Percentiles rank a stretch among this genome's conserved stretches.
phyloP scores from a whole-genome alignment of 352 stramenopile genomes.

The Paralagenidium karlingii region DNA sequence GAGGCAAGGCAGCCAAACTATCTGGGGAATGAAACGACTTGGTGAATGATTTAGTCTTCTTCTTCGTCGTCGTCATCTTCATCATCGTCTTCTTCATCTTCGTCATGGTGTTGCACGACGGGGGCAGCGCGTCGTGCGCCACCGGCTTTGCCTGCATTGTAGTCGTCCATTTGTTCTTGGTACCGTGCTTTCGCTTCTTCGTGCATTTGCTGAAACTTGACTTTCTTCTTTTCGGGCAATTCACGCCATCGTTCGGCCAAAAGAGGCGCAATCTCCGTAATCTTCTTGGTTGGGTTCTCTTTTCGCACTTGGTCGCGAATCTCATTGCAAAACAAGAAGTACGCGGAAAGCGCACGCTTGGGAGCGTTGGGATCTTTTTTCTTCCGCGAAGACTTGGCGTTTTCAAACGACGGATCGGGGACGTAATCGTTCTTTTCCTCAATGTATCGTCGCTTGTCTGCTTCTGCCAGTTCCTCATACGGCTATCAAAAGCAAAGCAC shows the following conservation, averaged over 20 bases:
- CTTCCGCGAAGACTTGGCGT: conserved; percentile 46
- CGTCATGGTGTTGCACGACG: conserved; percentile 5
- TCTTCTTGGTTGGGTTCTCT: conserved; percentile 91
- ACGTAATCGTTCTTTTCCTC: conserved; percentile 86
- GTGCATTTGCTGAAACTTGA: conserved; percentile 82
- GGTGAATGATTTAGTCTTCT: no score
- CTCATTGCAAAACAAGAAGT: conserved; percentile 94
- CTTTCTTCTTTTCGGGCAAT: conserved; percentile 87
- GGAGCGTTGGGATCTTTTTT: conserved; percentile 90
- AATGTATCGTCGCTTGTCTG: conserved; percentile 78
- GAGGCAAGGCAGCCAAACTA: no score
- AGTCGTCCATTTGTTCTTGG: conserved; percentile 81
- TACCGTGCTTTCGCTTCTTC: conserved; percentile 81
- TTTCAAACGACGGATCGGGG: conserved; percentile 69
- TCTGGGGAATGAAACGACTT: no score
- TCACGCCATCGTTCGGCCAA: conserved; percentile 77
- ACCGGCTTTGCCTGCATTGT: conserved; percentile 55
- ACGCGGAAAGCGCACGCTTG: conserved; percentile 90
- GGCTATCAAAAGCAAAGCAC: conserved; percentile 17
- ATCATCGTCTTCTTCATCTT: conserved; percentile 42
- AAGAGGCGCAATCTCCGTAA: conserved; percentile 85
- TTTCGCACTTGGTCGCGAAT: conserved; percentile 83
- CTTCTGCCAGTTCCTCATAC: conserved; percentile 73
- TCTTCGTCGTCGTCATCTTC: conserved; percentile 61
- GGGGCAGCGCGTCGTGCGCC: no score